phyloP scores from a whole-genome alignment of 495 filamentous ascomycete species.

The Aspergillus avenaceus region DNA sequence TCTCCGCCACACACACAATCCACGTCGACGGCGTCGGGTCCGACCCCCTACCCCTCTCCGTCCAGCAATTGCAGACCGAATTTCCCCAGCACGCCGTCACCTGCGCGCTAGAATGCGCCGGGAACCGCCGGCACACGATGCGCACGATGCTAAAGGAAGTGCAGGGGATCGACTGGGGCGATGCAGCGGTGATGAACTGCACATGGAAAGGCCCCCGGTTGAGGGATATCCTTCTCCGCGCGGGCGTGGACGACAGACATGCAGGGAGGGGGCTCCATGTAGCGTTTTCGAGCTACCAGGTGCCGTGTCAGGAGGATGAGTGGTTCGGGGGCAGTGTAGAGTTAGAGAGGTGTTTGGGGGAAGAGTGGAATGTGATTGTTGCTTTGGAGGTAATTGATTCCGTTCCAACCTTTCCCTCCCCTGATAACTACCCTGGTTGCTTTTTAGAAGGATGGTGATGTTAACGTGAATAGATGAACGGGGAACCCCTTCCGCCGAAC shows the following conservation, averaged over 20 bases:
- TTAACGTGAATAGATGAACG: slow-evolving; percentile 52
- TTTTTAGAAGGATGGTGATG: no score
- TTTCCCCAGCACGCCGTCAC: slow-evolving; percentile 52
- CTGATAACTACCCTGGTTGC: no score
- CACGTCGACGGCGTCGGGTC: slow-evolving; percentile 37
- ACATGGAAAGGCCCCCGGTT: slow-evolving; percentile 54
- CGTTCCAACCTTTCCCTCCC: no score
- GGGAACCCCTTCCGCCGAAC: slow-evolving; percentile 46
- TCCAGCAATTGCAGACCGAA: slow-evolving; percentile 35
- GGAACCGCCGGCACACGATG: slow-evolving; percentile 63
- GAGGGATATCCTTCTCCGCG: slow-evolving; percentile 46
- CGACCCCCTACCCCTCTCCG: slow-evolving; percentile 25
- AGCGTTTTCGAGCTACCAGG: slow-evolving; percentile 50
- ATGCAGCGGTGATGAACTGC: slow-evolving; percentile 62
- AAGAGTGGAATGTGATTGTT: slow-evolving; percentile 47
- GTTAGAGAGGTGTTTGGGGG: slow-evolving; percentile 42
- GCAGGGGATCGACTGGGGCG: slow-evolving; percentile 59
- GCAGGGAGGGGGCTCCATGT: slow-evolving; percentile 36
- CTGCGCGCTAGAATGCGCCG: slow-evolving; percentile 58
- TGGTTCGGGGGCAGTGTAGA: slow-evolving; percentile 55
- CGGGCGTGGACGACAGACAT: slow-evolving; percentile 18
- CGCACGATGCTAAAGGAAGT: slow-evolving; percentile 58
- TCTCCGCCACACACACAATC: slow-evolving; percentile 39
- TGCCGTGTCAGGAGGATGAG: slow-evolving; percentile 47
- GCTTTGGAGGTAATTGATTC: slow-evolving; percentile 39